Evolutionary conservation across 768 basidiomycete species (phyloP), one percentile per base, ranked within the genome.

Genomic region (Panaeolus cyanescens): DNA sequence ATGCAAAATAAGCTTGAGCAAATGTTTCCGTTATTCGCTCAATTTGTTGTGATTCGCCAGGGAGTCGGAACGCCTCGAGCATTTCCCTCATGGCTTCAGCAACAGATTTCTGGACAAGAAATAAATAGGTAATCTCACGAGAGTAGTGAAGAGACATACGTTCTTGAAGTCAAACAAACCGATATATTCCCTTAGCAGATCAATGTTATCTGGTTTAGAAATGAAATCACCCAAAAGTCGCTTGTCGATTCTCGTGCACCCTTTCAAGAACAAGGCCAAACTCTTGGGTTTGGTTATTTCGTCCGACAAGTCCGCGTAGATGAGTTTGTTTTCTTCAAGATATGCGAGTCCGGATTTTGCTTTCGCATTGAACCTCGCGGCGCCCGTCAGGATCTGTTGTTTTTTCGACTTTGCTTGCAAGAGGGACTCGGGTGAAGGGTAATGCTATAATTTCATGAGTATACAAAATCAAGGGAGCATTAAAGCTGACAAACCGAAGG

Each of bases 81-180:
- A 99, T 77, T 70, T 98, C 95, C 22, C 97, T 87, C 90, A 99
- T 89, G 1, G 95, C 96, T 62, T 99, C 97, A 15, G 94, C 95
- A 62, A 97, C 84, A 15, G 90, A 86, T 91, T 96, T 96, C 95
- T 98, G 19, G 13, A 54, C 28, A 39, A 55, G 36, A 53, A 17
- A 42, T 59, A 9, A 65, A 59, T 25, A 60, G n/a, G n/a, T 32
- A 56, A 40, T 42, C 33, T 12, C 53, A 37, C 25, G 19, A 10
- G 9, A 4, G 34, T 32, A 54, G 37, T 53, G 34, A 58, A 28
- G 53, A 58, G 4, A 77, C 87, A 69, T 66, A 96, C 96, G 64
- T 89, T 83, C 69, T 88, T 85, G 74, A 98, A 99, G 72, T 97
- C 92, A 69, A 97, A 96, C 33, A 95, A 76, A 9, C 82, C 82